Evolutionary conservation across 768 basidiomycete genomes (phyloP).

Genomic region (Phanerodontia chrysosporium): DNA sequence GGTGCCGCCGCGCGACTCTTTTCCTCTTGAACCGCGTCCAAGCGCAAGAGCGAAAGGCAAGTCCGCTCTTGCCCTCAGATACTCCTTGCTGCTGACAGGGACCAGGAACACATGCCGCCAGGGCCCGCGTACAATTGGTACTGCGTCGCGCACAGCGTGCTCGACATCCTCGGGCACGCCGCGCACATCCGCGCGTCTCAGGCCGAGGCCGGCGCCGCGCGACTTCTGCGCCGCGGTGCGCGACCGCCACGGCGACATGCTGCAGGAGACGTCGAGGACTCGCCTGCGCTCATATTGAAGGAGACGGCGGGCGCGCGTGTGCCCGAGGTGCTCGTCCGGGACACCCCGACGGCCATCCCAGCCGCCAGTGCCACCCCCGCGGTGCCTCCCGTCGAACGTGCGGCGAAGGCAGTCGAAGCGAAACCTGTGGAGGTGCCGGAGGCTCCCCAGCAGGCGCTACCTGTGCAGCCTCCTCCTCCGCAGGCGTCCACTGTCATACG

Average conservation of each 20-base stretch:
- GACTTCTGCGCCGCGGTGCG: conserved; percentile 21
- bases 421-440: not conserved
- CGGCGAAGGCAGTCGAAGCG: not conserved
- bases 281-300: not conserved
- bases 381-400: no score
- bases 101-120: conserved; percentile 3
- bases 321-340: not conserved
- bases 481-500: not conserved
- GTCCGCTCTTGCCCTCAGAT: not conserved
- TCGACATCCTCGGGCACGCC: conserved; percentile 60
- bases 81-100: no score
- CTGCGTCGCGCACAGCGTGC: conserved; percentile 57
- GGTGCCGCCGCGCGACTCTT: no score
- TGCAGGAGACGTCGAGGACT: not conserved
- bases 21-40: not conserved
- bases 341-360: no score
- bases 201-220: conserved; percentile 9
- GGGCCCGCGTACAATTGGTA: conserved; percentile 54
- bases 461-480: no score
- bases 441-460: no score
- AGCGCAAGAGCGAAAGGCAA: not conserved
- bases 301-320: not conserved
- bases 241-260: conserved; percentile 5
- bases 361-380: no score
- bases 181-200: conserved; percentile 50